phyloP scores from a whole-genome alignment of 176 grass and related monocot species.

The Oryza rufipogon region DNA sequence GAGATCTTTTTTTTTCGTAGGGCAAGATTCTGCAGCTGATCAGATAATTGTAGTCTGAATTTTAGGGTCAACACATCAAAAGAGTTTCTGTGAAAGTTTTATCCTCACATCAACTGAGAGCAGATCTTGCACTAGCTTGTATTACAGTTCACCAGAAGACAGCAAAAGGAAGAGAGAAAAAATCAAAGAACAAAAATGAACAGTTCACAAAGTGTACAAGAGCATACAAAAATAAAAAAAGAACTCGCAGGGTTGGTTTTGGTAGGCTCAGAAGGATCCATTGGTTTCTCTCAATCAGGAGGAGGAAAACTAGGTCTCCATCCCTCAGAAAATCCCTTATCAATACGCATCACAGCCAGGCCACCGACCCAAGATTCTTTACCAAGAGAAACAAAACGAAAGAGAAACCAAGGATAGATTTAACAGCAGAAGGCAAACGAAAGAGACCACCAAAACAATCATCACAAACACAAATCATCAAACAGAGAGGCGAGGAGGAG shows the following conservation, averaged over 20 bases:
- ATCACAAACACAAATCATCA: background rate
- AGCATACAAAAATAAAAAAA: no score
- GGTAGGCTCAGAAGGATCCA: constrained; percentile 97
- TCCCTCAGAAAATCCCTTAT: constrained; percentile 69
- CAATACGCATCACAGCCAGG: constrained; percentile 48
- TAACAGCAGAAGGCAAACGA: no score
- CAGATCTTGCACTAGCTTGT: background rate
- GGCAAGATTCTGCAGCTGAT: constrained; percentile 42
- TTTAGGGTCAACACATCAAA: constrained; percentile 56
- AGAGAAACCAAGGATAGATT: background rate
- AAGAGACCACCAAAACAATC: no score
- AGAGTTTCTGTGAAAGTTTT: constrained; percentile 55
- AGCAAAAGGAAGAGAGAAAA: background rate
- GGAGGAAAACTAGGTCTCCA: constrained; percentile 22
- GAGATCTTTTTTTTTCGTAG: no score
- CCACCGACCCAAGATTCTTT: background rate
- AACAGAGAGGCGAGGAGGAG: no score
- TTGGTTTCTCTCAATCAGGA: constrained; percentile 80
- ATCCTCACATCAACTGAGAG: constrained; percentile 75
- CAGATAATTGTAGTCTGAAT: constrained; percentile 99
- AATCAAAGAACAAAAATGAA: no score
- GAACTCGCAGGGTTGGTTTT: background rate
- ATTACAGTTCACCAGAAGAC: no score
- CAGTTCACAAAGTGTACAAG: background rate
- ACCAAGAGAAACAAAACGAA: background rate